phyloP scores from a whole-genome alignment of 768 basidiomycete genomes.

The Leccinum rimulosum region DNA sequence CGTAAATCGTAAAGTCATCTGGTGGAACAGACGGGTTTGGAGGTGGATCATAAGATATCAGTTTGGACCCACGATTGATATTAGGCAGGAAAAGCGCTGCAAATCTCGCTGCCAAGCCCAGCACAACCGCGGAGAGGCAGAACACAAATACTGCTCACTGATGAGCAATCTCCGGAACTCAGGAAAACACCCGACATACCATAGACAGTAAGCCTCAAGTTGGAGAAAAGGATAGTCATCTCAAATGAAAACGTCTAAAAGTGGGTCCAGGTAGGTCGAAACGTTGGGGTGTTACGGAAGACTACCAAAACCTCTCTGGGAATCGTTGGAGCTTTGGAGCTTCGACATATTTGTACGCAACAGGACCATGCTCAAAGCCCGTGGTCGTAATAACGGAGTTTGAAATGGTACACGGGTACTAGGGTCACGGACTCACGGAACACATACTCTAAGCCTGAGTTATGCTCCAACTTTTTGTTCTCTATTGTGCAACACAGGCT shows the following conservation, averaged over 20 bases:
- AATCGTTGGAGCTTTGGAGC: conserved; percentile 10
- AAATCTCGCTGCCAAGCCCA: conserved; percentile 69
- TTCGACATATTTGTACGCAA: conserved; percentile 16
- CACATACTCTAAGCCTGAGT: neutral
- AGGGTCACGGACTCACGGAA: neutral
- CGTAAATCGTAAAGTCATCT: conserved; percentile 74
- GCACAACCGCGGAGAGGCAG: conserved; percentile 46
- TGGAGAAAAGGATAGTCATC: conserved; percentile 65
- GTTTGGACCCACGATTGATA: conserved; percentile 50
- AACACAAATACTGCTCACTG: conserved; percentile 35
- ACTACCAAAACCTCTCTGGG: conserved; percentile 11
- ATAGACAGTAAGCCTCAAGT: conserved; percentile 52
- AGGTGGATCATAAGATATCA: conserved; percentile 1
- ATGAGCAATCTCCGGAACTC: conserved; percentile 22
- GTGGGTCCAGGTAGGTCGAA: neutral
- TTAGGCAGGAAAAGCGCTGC: conserved; percentile 64
- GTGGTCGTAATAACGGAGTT: conserved; percentile 9
- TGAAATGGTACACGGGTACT: neutral
- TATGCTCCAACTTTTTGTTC: neutral
- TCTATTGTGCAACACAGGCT: neutral
- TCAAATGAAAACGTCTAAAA: neutral
- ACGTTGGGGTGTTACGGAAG: conserved; percentile 6
- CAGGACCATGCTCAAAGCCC: conserved; percentile 1
- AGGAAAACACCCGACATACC: conserved; percentile 34
- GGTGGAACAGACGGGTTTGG: conserved; percentile 2